Conservation (phyloP, 148 eudicot genomes). For the Pouteria glomerata region DNA sequence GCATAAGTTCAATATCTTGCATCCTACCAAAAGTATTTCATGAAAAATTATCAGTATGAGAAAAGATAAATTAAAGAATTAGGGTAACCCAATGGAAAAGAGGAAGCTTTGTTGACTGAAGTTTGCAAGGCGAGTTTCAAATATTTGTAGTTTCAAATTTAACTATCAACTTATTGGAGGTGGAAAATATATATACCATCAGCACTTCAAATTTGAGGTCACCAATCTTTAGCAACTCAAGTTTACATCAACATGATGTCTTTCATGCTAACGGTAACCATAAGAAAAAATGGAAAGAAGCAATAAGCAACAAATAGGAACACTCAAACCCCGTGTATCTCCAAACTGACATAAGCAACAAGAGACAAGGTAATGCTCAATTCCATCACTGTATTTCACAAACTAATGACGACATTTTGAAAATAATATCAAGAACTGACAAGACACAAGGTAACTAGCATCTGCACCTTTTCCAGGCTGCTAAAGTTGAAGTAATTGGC, state of each 20-base stretch:
- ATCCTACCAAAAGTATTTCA: slow-evolving; percentile 45
- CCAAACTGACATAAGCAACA: not conserved
- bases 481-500: slow-evolving; percentile 72
- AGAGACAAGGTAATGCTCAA: no score
- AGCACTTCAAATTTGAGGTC: slow-evolving; percentile 1
- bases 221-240: not conserved
- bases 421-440: not conserved
- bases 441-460: slow-evolving; percentile 10
- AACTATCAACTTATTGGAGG: not conserved
- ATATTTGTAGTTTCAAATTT: not conserved
- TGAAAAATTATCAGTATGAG: not conserved
- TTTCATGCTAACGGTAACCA: not conserved
- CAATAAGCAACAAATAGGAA: not conserved
- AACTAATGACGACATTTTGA: not conserved
- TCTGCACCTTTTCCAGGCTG: slow-evolving; percentile 82
- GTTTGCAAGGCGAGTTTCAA: not conserved
- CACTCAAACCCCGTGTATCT: not conserved
- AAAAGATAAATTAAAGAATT: not conserved
- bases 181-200: not conserved
- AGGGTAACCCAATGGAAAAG: not conserved
- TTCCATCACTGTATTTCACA: not conserved
- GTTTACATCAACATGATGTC: not conserved
- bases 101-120: not conserved
- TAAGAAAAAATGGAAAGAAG: not conserved
- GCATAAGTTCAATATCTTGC: slow-evolving; percentile 91